Conservation (phyloP, 2,329 filamentous ascomycete genomes). For the Fusarium solani-melongenae region DNA sequence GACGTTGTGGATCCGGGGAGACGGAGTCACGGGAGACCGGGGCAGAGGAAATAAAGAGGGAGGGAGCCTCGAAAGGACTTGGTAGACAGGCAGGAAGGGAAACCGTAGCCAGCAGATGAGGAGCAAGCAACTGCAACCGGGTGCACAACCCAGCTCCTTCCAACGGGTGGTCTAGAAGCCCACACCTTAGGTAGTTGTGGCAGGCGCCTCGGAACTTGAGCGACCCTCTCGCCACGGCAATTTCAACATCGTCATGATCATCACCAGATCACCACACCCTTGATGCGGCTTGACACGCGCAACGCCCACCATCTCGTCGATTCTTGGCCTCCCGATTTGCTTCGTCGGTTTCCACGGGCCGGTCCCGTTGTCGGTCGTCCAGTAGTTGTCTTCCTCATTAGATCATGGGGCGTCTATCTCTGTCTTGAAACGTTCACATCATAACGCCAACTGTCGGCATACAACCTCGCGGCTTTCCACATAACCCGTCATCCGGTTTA, state of each 20-base stretch:
- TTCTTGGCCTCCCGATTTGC: background rate
- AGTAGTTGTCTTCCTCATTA: background rate
- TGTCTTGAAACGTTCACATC: background rate
- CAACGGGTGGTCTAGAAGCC: background rate
- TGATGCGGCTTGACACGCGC: background rate
- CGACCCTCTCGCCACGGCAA: background rate
- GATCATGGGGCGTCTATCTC: background rate
- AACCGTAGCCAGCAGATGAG: background rate
- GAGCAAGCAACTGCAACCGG: slow-evolving; percentile 2
- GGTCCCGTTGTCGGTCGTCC: background rate
- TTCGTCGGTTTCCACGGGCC: background rate
- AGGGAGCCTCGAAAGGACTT: background rate
- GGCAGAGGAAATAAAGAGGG: slow-evolving; percentile 4
- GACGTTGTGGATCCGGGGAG: slow-evolving; percentile 15
- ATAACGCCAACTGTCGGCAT: background rate
- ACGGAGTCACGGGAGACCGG: slow-evolving; percentile 4
- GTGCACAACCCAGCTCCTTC: background rate
- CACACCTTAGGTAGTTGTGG: background rate
- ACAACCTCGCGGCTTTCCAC: background rate
- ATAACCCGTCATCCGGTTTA: background rate
- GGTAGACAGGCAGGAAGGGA: background rate
- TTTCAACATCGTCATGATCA: slow-evolving; percentile 7
- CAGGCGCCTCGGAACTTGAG: background rate
- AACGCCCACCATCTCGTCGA: background rate
- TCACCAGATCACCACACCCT: background rate